Evolutionary conservation across 2,329 filamentous ascomycete species (phyloP).

Genomic region (Aspergillus quadrilineatus): DNA sequence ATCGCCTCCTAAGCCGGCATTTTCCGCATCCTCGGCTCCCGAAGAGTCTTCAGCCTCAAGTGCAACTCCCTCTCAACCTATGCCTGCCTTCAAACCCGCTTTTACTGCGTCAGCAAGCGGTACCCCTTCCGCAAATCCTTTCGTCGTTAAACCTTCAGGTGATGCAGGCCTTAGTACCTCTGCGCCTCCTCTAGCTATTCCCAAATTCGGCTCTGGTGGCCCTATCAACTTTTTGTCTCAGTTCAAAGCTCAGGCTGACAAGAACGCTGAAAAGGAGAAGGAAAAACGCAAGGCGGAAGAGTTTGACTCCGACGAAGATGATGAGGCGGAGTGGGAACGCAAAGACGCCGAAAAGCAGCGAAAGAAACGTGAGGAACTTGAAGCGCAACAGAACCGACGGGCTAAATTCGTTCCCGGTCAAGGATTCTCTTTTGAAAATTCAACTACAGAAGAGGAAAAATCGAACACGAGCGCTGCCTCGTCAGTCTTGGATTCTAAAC

Average conservation of each 20-base stretch:
- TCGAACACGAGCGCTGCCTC: conserved; percentile 19
- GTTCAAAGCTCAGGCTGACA: conserved; percentile 42
- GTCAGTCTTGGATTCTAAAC: conserved; percentile 29
- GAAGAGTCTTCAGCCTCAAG: conserved; percentile 13
- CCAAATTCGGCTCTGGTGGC: conserved; percentile 35
- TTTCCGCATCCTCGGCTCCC: conserved; percentile 14
- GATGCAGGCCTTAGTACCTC: conserved; percentile 11
- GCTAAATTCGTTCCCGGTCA: conserved; percentile 33
- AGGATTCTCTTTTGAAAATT: conserved; percentile 34
- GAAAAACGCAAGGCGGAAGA: conserved; percentile 52
- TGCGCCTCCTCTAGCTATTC: conserved; percentile 24
- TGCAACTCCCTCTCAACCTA: conserved; percentile 15
- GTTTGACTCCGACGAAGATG: conserved; percentile 54
- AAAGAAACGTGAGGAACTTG: conserved; percentile 45
- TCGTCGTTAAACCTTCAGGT: conserved; percentile 22
- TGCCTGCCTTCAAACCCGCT: conserved; percentile 15
- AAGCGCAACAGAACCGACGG: conserved; percentile 36
- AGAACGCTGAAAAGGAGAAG: conserved; percentile 44
- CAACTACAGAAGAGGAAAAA: conserved; percentile 23
- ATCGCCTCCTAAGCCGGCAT: conserved; percentile 24
- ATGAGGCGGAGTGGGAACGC: conserved; percentile 51
- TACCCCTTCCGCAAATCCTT: conserved; percentile 19
- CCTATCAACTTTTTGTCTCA: conserved; percentile 42
- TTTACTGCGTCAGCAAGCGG: conserved; percentile 14
- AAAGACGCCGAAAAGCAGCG: conserved; percentile 47